These are phyloP conservation scores for Aegilops sharonensis DNA, from an alignment of 176 grass and related monocot species.

Conservation along the genomic window DNA sequence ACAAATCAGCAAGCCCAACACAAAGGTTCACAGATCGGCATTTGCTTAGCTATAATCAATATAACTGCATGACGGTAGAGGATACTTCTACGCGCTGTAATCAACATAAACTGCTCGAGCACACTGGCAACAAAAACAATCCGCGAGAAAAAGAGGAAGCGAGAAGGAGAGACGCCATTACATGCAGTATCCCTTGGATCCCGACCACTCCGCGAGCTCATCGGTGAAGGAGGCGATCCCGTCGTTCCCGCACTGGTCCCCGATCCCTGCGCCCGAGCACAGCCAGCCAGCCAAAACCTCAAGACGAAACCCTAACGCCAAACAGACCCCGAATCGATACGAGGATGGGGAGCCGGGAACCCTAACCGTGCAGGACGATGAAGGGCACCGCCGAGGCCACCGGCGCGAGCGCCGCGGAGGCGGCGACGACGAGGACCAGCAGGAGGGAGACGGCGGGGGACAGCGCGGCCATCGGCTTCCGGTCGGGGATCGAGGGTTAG, in stretches of 20 bases:
- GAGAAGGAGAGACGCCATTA: constrained; percentile 8
- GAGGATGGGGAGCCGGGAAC: background rate
- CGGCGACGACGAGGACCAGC: background rate
- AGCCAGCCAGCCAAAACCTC: background rate
- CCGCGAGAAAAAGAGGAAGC: background rate
- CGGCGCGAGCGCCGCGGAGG: constrained; percentile 1
- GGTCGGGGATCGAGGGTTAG: background rate
- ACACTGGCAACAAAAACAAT: background rate
- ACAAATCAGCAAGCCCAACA: background rate
- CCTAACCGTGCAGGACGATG: constrained; percentile 74
- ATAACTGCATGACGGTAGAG: background rate
- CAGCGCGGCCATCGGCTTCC: background rate
- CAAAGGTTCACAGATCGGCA: background rate
- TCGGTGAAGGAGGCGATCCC: constrained; percentile 78
- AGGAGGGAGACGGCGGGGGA: background rate
- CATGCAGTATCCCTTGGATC: constrained; percentile 89
- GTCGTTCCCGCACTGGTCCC: constrained; percentile 81
- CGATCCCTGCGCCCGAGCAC: constrained; percentile 48
- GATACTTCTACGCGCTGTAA: background rate
- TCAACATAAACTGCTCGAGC: background rate
- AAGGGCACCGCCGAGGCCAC: constrained; percentile 49
- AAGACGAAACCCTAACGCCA: background rate
- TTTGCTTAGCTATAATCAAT: constrained; percentile 4
- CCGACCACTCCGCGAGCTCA: constrained; percentile 70
- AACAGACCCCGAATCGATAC: background rate